Evolutionary conservation across 1,284 basidiomycete genomes (phyloP).

Genomic region (Malassezia arunalokei): DNA sequence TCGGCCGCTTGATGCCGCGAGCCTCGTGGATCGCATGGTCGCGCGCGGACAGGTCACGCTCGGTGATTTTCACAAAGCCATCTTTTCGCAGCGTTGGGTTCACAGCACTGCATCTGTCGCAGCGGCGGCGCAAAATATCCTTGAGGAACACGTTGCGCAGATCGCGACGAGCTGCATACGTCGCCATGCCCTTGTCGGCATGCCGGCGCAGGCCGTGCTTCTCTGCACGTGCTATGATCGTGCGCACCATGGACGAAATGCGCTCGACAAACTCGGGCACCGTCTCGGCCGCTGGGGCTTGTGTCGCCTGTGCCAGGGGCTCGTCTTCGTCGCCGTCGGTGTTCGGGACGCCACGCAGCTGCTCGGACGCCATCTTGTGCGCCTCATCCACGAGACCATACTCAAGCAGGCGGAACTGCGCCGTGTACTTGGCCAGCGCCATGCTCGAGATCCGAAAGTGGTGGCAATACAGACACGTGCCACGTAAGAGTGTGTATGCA

Average conservation of each 20-base stretch:
- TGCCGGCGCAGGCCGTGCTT: slow-evolving; percentile 51
- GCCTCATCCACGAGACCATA: slow-evolving; percentile 76
- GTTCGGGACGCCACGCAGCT: slow-evolving; percentile 13
- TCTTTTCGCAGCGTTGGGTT: slow-evolving; percentile 84
- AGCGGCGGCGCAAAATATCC: slow-evolving; percentile 57
- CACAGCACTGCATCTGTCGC: slow-evolving; percentile 64
- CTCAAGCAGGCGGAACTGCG: slow-evolving; percentile 78
- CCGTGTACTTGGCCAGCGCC: slow-evolving; percentile 57
- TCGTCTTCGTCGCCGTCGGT: slow-evolving; percentile 25
- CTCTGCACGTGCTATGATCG: slow-evolving; percentile 55
- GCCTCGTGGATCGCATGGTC: slow-evolving; percentile 59
- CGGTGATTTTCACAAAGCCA: slow-evolving; percentile 83
- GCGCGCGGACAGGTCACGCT: slow-evolving; percentile 72
- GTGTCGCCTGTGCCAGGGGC: slow-evolving; percentile 27
- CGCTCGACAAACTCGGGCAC: slow-evolving; percentile 34
- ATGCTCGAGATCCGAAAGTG: slow-evolving; percentile 69
- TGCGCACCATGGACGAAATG: slow-evolving; percentile 51
- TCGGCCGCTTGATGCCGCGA: slow-evolving; percentile 50
- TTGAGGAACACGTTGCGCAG: slow-evolving; percentile 73
- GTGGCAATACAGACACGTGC: slow-evolving; percentile 92
- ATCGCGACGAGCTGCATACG: slow-evolving; percentile 70
- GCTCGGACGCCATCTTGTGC: slow-evolving; percentile 57
- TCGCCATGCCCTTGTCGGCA: slow-evolving; percentile 47
- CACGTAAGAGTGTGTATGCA: slow-evolving; percentile 74
- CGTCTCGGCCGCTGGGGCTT: slow-evolving; percentile 25